Conservation (phyloP, 192 early-diverging fungal genomes). For the Gigaspora rosea region DNA sequence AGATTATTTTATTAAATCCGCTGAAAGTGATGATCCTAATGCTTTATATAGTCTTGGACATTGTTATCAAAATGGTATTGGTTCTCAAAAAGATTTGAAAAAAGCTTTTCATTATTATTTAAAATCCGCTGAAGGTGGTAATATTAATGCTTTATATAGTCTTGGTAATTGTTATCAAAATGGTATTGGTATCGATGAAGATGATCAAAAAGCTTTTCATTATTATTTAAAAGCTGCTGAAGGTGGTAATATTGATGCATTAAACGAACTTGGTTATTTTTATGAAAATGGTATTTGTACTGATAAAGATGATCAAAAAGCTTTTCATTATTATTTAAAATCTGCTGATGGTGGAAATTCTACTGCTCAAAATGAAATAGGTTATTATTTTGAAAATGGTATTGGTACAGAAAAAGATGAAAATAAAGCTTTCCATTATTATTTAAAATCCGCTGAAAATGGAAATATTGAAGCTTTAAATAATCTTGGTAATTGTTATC, state of each 20-base stretch:
- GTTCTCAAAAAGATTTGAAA: slow-evolving; percentile 60
- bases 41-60: slow-evolving; percentile 66
- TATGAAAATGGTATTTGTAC: slow-evolving; percentile 80
- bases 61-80: slow-evolving; percentile 80
- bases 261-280: slow-evolving; percentile 79
- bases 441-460: slow-evolving; percentile 52
- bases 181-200: slow-evolving; percentile 56
- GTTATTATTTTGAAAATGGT: slow-evolving; percentile 81
- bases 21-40: neutral
- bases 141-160: slow-evolving; percentile 56
- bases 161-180: slow-evolving; percentile 62
- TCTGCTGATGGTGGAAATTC: slow-evolving; percentile 71
- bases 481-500: slow-evolving; percentile 77
- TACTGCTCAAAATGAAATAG: slow-evolving; percentile 81
- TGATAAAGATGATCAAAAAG: slow-evolving; percentile 48
- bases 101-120: slow-evolving; percentile 65
- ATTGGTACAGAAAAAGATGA: slow-evolving; percentile 58
- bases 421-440: slow-evolving; percentile 60
- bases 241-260: slow-evolving; percentile 72
- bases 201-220: slow-evolving; percentile 51
- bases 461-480: slow-evolving; percentile 65
- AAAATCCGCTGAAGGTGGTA: slow-evolving; percentile 54
- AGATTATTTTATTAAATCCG: neutral
- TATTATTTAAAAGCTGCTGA: slow-evolving; percentile 68
- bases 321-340: slow-evolving; percentile 63